Evolutionary conservation across 148 eudicot species (phyloP), one percentile per base, ranked within the genome.

Genomic region (Vaccinium darrowii): DNA sequence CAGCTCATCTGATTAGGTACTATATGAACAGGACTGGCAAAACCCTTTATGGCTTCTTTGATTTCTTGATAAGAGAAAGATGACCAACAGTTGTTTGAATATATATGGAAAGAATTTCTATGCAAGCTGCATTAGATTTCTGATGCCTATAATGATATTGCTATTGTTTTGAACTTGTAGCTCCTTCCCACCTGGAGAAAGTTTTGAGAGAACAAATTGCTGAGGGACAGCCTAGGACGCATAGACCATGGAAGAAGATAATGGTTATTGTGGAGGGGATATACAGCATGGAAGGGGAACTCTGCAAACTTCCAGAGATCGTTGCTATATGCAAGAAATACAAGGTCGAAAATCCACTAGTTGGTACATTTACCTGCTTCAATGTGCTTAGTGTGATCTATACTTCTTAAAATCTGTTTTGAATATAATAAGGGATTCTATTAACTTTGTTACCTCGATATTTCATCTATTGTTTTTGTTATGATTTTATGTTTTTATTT

Each of bases 211-310:
- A 95, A 83, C 95, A 94, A 82, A 97, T 97, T 92, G 94, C 98
- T 58, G 95, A 91, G 18, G 99, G 99, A 76, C 98, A 97, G 85
- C 98, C 98, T 12, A 93, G 99, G 84, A 97, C 99, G 18, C 99
- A 95, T 90, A 91, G 99, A 90, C 98, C 99, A 65, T 97, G 99
- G 99, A 97, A 97, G 89, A 97, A 97, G 87, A 97, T 97, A 71
- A 91, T 97, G 62, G 96, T 97, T 80, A 91, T 95, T 76, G 99
- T 97, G 81, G 99, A 97, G 90, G 99, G 99, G 54, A 97, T 97
- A 85, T 97, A 97, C 85, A 97, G 99, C 84, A 97, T 97, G 99
- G 99, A 97, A 90, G 99, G 99, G 30, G 99, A 97, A 86, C 93
- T 97, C 18, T 97, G 99, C 93, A 92, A 95, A 53, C 98, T 97